Conservation (phyloP, 2,329 filamentous ascomycete species). For the Ilyonectria sp. region DNA sequence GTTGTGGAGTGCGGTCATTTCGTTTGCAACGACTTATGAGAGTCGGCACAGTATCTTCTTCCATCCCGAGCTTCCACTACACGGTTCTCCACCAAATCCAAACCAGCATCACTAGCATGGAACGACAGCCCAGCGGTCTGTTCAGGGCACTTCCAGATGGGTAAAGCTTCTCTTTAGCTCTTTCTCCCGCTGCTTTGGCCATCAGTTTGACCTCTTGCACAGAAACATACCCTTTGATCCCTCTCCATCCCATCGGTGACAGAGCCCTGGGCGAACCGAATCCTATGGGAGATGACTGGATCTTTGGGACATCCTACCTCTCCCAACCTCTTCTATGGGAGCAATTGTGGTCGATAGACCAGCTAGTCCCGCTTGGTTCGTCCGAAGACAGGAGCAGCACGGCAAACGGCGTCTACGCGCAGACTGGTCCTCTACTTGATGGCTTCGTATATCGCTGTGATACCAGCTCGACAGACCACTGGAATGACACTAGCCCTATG, state of each 20-base stretch:
- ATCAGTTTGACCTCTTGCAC: background rate
- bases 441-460: background rate
- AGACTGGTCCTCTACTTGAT: background rate
- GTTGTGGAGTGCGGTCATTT: background rate
- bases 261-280: background rate
- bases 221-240: background rate
- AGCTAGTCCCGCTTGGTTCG: background rate
- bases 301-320: background rate
- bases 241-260: background rate
- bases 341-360: background rate
- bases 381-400: background rate
- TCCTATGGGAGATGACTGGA: background rate
- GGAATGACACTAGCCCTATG: background rate
- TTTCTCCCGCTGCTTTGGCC: background rate
- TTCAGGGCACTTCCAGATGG: background rate
- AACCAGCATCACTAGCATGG: background rate
- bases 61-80: background rate
- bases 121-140: background rate
- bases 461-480: background rate
- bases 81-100: background rate
- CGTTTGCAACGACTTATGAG: background rate
- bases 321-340: background rate
- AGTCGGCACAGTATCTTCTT: background rate
- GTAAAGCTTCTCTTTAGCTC: background rate
- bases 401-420: background rate